Evolutionary conservation across 257 asterid species (phyloP).

Genomic region (Capsicum chinense): DNA sequence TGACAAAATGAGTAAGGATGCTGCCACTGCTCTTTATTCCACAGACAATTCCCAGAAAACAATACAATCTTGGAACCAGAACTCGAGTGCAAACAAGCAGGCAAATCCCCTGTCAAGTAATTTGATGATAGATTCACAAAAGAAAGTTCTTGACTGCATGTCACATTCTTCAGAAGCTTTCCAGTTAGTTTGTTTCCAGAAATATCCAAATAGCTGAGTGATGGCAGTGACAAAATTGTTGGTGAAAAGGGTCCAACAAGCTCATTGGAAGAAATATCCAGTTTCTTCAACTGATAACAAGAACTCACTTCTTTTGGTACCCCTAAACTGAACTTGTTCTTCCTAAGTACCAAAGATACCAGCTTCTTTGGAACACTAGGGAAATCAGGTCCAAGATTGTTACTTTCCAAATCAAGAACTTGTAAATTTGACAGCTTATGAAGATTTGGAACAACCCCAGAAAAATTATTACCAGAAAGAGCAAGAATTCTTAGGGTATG

Average conservation of each 20-base stretch:
- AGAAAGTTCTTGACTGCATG: constrained; percentile 55
- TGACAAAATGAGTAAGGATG: constrained; percentile 63
- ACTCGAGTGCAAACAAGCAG: constrained; percentile 54
- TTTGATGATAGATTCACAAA: constrained; percentile 68
- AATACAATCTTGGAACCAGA: constrained; percentile 35
- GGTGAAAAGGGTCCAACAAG: constrained; percentile 59
- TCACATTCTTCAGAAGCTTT: constrained; percentile 56
- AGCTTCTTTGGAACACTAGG: constrained; percentile 61
- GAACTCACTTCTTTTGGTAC: constrained; percentile 53
- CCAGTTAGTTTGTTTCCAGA: constrained; percentile 76
- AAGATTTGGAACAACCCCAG: constrained; percentile 61
- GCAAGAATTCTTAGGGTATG: constrained; percentile 55
- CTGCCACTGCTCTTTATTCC: constrained; percentile 45
- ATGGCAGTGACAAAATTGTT: constrained; percentile 59
- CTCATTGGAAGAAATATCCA: constrained; percentile 66
- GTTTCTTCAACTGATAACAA: constrained; percentile 58
- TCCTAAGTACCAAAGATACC: constrained; percentile 63
- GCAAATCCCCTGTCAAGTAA: constrained; percentile 74
- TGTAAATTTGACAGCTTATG: constrained; percentile 65
- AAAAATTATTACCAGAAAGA: constrained; percentile 57
- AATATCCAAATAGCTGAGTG: constrained; percentile 62
- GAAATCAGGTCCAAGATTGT: constrained; percentile 70
- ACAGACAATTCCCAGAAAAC: constrained; percentile 72
- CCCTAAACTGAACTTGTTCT: constrained; percentile 60
- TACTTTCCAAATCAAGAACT: constrained; percentile 67